These are phyloP conservation scores for Ophiorrhiza pumila DNA, from an alignment of 257 asterid genomes.

Conservation along the genomic window DNA sequence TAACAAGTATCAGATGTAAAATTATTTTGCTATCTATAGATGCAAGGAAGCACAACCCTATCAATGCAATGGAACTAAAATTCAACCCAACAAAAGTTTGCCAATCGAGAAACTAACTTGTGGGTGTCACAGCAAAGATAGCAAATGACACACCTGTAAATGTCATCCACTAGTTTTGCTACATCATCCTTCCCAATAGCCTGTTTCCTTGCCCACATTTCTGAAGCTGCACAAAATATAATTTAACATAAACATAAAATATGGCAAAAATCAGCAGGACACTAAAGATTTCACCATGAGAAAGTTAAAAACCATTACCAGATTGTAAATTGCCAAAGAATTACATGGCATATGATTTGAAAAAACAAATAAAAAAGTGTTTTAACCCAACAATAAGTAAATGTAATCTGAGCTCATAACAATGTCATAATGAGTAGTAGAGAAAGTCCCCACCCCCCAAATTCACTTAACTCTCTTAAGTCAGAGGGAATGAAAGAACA, in stretches of 20 bases:
- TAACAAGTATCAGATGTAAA: neutral
- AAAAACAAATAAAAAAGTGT: neutral
- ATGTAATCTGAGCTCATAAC: neutral
- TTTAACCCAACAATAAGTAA: neutral
- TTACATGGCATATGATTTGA: neutral
- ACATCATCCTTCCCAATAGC: constrained; percentile 69
- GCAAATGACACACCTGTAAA: constrained; percentile 54
- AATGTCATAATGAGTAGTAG: neutral
- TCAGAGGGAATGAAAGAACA: neutral
- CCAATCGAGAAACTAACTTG: neutral
- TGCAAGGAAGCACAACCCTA: neutral
- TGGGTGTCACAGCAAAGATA: constrained; percentile 4
- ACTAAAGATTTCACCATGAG: neutral
- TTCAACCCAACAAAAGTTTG: neutral
- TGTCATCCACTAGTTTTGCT: constrained; percentile 85
- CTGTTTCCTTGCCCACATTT: constrained; percentile 70
- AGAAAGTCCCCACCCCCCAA: neutral
- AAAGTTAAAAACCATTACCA: neutral
- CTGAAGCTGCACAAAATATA: constrained; percentile 51
- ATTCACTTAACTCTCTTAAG: neutral
- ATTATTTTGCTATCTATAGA: neutral
- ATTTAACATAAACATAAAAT: neutral
- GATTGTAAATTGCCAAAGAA: neutral
- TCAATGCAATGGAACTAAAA: neutral
- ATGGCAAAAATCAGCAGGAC: neutral